Conservation (phyloP, 2,329 filamentous ascomycete species). For the Ascochyta koolunga region DNA sequence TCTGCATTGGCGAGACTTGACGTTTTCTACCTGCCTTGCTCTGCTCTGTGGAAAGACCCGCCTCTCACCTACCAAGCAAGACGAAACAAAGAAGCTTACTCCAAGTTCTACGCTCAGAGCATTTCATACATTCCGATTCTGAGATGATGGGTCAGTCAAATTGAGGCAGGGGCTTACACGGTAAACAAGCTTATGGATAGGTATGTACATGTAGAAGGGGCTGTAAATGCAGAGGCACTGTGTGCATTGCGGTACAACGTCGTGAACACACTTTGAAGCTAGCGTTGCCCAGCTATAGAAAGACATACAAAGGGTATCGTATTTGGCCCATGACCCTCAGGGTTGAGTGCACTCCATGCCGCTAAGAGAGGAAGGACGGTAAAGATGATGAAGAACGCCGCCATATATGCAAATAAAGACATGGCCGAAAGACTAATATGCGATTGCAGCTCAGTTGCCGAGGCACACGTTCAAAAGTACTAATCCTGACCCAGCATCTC, state of each 20-base stretch:
- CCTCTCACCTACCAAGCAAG: too few species aligned
- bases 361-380: conserved; percentile 18
- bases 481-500: conserved; percentile 50
- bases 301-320: conserved; percentile 31
- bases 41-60: too few species aligned
- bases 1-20: too few species aligned
- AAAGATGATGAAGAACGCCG: conserved; percentile 18
- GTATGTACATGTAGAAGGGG: too few species aligned
- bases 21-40: too few species aligned
- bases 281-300: not conserved
- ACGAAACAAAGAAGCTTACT: too few species aligned
- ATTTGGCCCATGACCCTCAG: conserved; percentile 13
- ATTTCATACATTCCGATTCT: too few species aligned
- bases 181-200: too few species aligned
- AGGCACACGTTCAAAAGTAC: not conserved
- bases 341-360: conserved; percentile 17
- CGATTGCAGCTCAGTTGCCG: not conserved
- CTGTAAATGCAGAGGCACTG: not conserved
- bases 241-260: not conserved
- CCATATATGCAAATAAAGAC: conserved; percentile 18
- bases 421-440: not conserved
- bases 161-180: too few species aligned
- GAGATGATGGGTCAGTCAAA: too few species aligned
- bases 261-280: not conserved
- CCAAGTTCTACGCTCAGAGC: too few species aligned